Percentiles rank a stretch among this genome's conserved stretches.
phyloP scores from a whole-genome alignment of 345 rosid species.

The Barbarea vulgaris region DNA sequence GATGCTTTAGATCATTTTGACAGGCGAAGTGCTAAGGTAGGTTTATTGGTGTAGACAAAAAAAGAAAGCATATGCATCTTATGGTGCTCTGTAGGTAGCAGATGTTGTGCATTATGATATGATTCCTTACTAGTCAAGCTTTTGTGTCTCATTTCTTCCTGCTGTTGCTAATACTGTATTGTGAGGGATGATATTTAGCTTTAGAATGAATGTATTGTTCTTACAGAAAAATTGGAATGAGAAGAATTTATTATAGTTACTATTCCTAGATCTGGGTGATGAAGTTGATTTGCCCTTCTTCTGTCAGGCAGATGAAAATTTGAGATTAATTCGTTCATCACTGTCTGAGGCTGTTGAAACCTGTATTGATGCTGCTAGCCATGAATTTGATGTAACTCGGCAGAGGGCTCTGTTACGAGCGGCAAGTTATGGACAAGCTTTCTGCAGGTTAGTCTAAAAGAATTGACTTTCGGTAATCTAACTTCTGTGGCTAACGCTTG shows the following conservation, averaged over 20 bases:
- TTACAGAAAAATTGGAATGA: not conserved
- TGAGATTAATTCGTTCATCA: constrained; percentile 82
- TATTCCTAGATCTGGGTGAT: not conserved
- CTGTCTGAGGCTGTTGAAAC: constrained; percentile 96
- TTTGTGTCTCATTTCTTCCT: not conserved
- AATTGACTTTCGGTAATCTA: constrained; percentile 15
- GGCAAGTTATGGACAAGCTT: constrained; percentile 99
- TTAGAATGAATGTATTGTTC: not conserved
- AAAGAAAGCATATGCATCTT: not conserved
- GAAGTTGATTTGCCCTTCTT: constrained; percentile 29
- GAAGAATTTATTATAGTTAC: not conserved
- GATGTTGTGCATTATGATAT: constrained; percentile 4
- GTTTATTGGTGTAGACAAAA: not conserved
- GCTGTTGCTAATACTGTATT: not conserved
- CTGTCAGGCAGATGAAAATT: constrained; percentile 93
- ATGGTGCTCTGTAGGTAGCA: not conserved
- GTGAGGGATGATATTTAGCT: not conserved
- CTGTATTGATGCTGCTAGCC: constrained; percentile 93
- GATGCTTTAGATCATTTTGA: constrained; percentile 99
- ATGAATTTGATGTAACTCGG: constrained; percentile 83
- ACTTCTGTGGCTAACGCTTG: constrained; percentile 32
- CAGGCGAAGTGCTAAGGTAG: constrained; percentile 89
- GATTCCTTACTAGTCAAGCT: not conserved
- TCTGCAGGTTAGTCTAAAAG: constrained; percentile 73
- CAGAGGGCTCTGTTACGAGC: constrained; percentile 87